Conservation (phyloP, 176 grass and related monocot species). For the Musa itinerans region DNA sequence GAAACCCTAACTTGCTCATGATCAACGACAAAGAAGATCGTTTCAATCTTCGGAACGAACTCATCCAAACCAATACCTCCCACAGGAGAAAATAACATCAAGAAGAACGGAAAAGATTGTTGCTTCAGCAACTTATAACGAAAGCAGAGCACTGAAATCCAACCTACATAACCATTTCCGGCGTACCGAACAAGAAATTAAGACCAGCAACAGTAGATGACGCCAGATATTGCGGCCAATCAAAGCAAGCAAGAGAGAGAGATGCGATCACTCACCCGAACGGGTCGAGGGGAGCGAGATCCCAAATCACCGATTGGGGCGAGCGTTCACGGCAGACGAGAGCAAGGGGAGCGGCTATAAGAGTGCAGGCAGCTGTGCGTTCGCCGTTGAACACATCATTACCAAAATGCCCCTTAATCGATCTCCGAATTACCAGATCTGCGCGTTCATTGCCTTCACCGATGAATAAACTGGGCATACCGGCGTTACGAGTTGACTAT, state of each 20-base stretch:
- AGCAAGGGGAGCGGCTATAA: neutral
- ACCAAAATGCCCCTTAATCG: neutral
- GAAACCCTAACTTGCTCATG: no score
- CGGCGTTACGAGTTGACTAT: no score
- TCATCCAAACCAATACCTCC: no score
- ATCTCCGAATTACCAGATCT: no score
- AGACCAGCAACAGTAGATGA: neutral
- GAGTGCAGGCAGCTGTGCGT: neutral
- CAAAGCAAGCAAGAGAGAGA: neutral
- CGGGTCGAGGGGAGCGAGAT: neutral
- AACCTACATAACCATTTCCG: neutral
- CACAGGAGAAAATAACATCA: neutral
- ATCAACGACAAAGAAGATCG: no score
- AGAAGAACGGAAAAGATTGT: neutral
- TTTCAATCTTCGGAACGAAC: no score
- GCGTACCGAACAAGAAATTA: neutral
- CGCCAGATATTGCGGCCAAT: neutral
- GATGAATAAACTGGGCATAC: no score
- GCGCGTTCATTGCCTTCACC: no score
- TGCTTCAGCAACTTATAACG: neutral
- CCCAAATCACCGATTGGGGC: neutral
- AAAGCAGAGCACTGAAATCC: neutral
- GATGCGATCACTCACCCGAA: neutral
- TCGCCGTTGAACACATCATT: neutral
- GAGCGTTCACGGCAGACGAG: neutral